These are phyloP conservation scores for Leccinellum luteum DNA, from an alignment of 768 basidiomycete species.

Conservation along the genomic window DNA sequence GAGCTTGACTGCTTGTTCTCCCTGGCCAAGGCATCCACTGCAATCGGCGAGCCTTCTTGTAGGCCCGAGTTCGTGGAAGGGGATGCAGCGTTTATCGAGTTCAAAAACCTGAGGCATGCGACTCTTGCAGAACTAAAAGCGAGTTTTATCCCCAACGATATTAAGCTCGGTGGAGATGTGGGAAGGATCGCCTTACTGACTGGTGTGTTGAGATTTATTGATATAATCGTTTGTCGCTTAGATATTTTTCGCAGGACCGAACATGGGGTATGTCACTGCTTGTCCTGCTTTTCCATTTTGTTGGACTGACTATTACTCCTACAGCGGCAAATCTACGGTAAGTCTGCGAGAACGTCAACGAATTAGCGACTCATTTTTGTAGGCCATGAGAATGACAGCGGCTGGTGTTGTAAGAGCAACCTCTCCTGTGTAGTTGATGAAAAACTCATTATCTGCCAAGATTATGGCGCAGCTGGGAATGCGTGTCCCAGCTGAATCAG, in stretches of 20 bases:
- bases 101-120: slow-evolving; percentile 88
- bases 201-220: slow-evolving; percentile 43
- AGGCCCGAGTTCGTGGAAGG: slow-evolving; percentile 84
- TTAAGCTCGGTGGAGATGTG: slow-evolving; percentile 75
- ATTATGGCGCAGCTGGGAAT: slow-evolving; percentile 96
- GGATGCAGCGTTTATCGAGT: slow-evolving; percentile 79
- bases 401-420: slow-evolving; percentile 67
- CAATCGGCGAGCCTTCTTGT: slow-evolving; percentile 92
- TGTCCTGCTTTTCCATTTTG: background rate
- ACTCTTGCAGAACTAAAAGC: slow-evolving; percentile 65
- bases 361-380: slow-evolving; percentile 1
- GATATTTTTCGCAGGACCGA: slow-evolving; percentile 53
- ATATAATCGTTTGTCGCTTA: background rate
- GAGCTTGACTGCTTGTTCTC: slow-evolving; percentile 97
- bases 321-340: slow-evolving; percentile 76
- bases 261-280: slow-evolving; percentile 70
- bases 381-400: slow-evolving; percentile 95
- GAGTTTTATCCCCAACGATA: slow-evolving; percentile 91
- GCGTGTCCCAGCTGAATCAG: slow-evolving; percentile 84
- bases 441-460: slow-evolving; percentile 30
- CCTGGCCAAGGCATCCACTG: slow-evolving; percentile 83
- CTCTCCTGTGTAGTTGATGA: background rate
- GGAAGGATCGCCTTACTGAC: slow-evolving; percentile 84
- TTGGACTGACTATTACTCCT: background rate
- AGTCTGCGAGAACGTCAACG: slow-evolving; percentile 6